These are phyloP conservation scores for Megacollybia marginata DNA, from an alignment of 768 basidiomycete genomes.

Conservation along the genomic window DNA sequence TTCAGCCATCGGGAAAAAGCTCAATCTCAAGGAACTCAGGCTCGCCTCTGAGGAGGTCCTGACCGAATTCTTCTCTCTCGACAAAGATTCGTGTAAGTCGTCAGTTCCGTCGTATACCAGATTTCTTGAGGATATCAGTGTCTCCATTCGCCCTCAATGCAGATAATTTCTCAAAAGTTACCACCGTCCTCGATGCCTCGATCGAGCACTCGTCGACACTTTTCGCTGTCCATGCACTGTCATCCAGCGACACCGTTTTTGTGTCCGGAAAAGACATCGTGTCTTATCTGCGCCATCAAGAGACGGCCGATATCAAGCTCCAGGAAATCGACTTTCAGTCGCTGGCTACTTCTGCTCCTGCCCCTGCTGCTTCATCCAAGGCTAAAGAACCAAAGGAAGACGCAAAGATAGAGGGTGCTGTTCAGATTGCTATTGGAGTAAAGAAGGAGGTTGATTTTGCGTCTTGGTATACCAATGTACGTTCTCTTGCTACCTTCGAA, in stretches of 20 bases:
- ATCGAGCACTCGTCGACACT: conserved; percentile 60
- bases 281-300: conserved; percentile 63
- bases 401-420: conserved; percentile 78
- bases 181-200: conserved; percentile 72
- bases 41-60: conserved; percentile 83
- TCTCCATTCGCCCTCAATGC: conserved; percentile 71
- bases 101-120: conserved; percentile 2
- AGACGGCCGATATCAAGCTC: conserved; percentile 56
- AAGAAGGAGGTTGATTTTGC: conserved; percentile 96
- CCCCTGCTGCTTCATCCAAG: conserved; percentile 25
- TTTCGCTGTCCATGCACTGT: conserved; percentile 72
- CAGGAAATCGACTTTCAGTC: conserved; percentile 69
- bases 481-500: conserved; percentile 13
- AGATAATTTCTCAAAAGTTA: conserved; percentile 59
- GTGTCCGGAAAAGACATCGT: conserved; percentile 71
- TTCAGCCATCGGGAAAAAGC: conserved; percentile 66
- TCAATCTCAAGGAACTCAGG: conserved; percentile 81
- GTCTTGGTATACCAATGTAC: conserved; percentile 87
- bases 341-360: conserved; percentile 32
- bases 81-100: conserved; percentile 82
- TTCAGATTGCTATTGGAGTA: conserved; percentile 90
- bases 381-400: conserved; percentile 58
- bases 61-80: conserved; percentile 73
- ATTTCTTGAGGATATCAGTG: conserved; percentile 38
- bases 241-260: conserved; percentile 69